Base-by-base conservation (phyloP, 2,329 filamentous ascomycete species). In the Ophiocordyceps camponoti-saundersi region DNA sequence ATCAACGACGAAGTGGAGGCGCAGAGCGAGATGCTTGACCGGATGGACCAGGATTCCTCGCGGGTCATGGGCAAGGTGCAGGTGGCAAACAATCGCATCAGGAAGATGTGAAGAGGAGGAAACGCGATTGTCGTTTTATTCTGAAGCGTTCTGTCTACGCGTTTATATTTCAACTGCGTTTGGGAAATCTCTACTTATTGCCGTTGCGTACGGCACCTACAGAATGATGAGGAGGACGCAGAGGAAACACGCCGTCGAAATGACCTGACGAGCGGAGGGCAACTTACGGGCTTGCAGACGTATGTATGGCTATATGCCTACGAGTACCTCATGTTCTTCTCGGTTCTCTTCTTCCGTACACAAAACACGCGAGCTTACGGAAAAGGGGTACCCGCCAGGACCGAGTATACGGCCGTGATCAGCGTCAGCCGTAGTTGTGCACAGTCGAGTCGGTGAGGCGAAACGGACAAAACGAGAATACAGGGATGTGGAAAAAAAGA, bases 1-100 rank as follows among this genome's bases (percentile, higher is more conserved):
- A 89, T 92, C 56, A 75, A 85, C 52, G 74, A 80, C 45, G 85
- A 90, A 66, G 71, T 89, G 48, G 73, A 79, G 46, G 63, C 76
- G 53, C 84, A 90, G 66, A 82, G 78, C 47, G 72, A 77, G 59
- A 76, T 87, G 74, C 67, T 92, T 29, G 73, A 77, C 13, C 62
- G 77, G 53, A 59, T 88, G 50, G 79, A 82, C 51, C 68, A 78
- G 47, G 82, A 88, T 61, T 72, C 73, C 3, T 77, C 80, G 50
- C 68, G 80, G 6, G 68, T 87, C 16, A 70, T 73, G 42, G 72
- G 72, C 50, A 90, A 90, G 71, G 64, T 89, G 48, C 70, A 73
- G 50, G 76, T 89, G 50, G 84, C 80, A n/a, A 86, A 83, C 67
- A 79, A 79, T 56, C 73, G 83, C 48, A 73, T 80, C 49, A 73